Evolutionary conservation across 306 rosid genomes (phyloP), one percentile per base, ranked within the genome.

Genomic region (Cucurbita ficifolia): DNA sequence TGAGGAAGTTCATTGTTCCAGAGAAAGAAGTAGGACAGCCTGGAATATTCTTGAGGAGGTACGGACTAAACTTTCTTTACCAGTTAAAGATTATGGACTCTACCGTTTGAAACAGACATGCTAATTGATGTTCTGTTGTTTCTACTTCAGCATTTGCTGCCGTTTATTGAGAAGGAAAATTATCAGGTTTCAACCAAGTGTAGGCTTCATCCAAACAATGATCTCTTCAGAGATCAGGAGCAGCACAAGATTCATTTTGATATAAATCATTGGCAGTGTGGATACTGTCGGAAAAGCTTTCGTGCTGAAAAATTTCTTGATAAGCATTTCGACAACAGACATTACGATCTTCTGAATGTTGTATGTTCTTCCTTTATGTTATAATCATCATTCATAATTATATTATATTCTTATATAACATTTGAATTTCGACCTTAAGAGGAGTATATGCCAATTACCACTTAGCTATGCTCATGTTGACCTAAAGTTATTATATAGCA

Each of bases 251-350:
- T 89, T 78, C 86, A 75, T 81, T 14, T 87, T 42, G 95, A 94
- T 79, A 77, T 78, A 77, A 67, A 84, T 24, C 97, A 94, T 56
- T 94, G 99, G 99, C 92, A 72, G 68, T 94, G 99, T 77, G 97
- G 96, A 79, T 94, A 86, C 87, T 94, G 99, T 82, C 89, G 81
- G 85, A 94, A 94, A 85, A 87, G 92, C 84, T 94, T 94, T 77
- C 95, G 85, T 24, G 96, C 86, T 48, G 99, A 89, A 79, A 86
- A 84, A 36, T 94, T 87, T 89, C 90, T 94, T 36, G 97, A 94
- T 81, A 92, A 82, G 89, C 99, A 94, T 86, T 87, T 94, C 77
- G 97, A 89, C 79, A 84, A 69, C 85, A 86, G 99, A 77, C 99
- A 94, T 85, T 33, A 80, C 92, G 83, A 80, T 89, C 96, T 91